Conservation (phyloP, 495 filamentous ascomycete species). For the Talaromyces adpressus region DNA sequence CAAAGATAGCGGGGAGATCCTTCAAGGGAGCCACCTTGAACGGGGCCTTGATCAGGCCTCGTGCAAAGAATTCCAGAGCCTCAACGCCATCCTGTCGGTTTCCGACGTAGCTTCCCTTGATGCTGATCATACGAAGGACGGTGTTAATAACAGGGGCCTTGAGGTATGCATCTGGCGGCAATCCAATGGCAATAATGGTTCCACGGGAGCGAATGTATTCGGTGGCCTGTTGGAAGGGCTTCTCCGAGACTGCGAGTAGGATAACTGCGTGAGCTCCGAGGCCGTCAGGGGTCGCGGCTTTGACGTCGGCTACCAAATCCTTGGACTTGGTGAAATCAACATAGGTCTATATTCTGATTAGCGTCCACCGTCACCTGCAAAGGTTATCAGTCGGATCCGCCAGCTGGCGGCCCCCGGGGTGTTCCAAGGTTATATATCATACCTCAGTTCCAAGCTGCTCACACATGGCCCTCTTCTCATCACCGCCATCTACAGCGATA, state of each 20-base stretch:
- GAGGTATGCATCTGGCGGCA: constrained; percentile 72
- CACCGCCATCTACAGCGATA: constrained; percentile 74
- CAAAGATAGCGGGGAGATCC: constrained; percentile 69
- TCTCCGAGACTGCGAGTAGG: constrained; percentile 75
- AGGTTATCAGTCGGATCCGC: neutral
- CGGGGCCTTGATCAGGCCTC: constrained; percentile 77
- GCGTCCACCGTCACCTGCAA: neutral
- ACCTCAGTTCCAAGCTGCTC: constrained; percentile 55
- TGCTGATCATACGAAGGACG: constrained; percentile 81
- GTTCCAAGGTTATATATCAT: neutral
- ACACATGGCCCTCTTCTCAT: constrained; percentile 68
- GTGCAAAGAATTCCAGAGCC: constrained; percentile 79
- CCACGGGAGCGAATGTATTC: constrained; percentile 78
- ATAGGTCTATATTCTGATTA: constrained; percentile 34
- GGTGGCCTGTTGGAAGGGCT: constrained; percentile 89
- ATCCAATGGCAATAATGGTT: constrained; percentile 73
- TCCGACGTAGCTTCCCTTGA: constrained; percentile 89
- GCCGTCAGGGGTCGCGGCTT: constrained; percentile 67
- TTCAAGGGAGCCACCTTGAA: constrained; percentile 76
- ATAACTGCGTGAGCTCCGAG: constrained; percentile 84
- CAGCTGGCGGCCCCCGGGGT: neutral
- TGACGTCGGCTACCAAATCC: constrained; percentile 74
- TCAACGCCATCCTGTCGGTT: constrained; percentile 80
- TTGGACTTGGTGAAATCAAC: constrained; percentile 69
- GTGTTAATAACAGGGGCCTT: constrained; percentile 79